Percentiles rank a stretch among this genome's conserved stretches.
These are phyloP conservation scores for Penicillium roqueforti DNA, from an alignment of 495 filamentous ascomycete genomes.

Conservation along the genomic window DNA sequence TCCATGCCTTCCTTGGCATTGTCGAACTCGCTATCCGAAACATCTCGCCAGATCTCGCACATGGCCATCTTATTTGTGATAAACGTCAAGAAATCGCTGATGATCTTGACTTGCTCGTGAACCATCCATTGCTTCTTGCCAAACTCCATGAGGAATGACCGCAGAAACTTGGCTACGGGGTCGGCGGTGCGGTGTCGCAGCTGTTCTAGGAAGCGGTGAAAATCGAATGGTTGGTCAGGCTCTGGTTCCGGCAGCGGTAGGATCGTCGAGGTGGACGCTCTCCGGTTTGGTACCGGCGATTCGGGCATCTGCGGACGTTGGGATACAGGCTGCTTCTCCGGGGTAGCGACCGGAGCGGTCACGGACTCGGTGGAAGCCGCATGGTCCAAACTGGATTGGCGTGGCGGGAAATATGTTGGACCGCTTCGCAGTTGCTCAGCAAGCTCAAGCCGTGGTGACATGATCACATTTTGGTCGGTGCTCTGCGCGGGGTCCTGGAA, in stretches of 20 bases:
- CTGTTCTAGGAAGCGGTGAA: constrained; percentile 95
- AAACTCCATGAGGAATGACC: constrained; percentile 92
- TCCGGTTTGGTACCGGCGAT: constrained; percentile 40
- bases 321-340: constrained; percentile 21
- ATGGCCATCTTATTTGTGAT: constrained; percentile 98
- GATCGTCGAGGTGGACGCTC: constrained; percentile 43
- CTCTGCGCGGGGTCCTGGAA: constrained; percentile 66
- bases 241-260: constrained; percentile 87
- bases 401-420: constrained; percentile 67
- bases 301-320: constrained; percentile 19
- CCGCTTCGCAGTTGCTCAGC: constrained; percentile 63
- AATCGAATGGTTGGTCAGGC: constrained; percentile 89
- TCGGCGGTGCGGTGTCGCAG: constrained; percentile 92
- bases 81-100: constrained; percentile 94
- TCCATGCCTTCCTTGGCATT: constrained; percentile 99
- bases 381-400: constrained; percentile 79
- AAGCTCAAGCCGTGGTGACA: constrained; percentile 73
- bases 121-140: constrained; percentile 99
- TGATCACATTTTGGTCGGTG: constrained; percentile 67
- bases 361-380: constrained; percentile 28
- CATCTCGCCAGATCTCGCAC: constrained; percentile 94
- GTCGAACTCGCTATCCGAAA: constrained; percentile 95
- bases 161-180: constrained; percentile 90
- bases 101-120: constrained; percentile 98
- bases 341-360: constrained; percentile 9